Evolutionary conservation across 495 filamentous ascomycete genomes (phyloP).

Genomic region (Aspergillus cristatus): DNA sequence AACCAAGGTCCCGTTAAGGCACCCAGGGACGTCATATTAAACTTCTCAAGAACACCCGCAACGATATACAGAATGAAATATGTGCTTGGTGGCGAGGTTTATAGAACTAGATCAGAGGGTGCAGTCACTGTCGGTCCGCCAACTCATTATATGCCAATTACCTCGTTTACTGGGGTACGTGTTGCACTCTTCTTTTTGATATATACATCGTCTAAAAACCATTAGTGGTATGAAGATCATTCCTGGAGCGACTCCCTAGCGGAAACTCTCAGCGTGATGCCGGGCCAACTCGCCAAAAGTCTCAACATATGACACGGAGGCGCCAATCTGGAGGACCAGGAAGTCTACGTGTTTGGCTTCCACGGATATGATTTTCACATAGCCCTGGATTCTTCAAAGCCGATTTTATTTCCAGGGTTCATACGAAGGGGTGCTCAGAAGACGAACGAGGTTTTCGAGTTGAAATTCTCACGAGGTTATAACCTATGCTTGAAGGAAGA

Average conservation of each 20-base stretch:
- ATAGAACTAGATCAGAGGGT: background rate
- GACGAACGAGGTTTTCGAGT: conserved; percentile 1
- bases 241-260: too few relatives aligned
- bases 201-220: background rate
- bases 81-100: background rate
- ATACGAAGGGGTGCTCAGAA: background rate
- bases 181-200: background rate
- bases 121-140: background rate
- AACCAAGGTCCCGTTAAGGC: too few relatives aligned
- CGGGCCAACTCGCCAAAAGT: too few relatives aligned
- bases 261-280: too few relatives aligned
- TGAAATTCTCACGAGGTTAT: conserved; percentile 1
- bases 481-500: background rate
- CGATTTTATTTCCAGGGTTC: background rate
- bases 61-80: background rate
- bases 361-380: too few relatives aligned
- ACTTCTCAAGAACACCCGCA: background rate
- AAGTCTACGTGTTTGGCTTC: too few relatives aligned
- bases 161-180: conserved; percentile 1
- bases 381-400: background rate
- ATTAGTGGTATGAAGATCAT: too few relatives aligned
- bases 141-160: background rate
- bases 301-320: too few relatives aligned
- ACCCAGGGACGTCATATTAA: background rate
- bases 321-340: too few relatives aligned